Percentiles rank a stretch among this genome's conserved stretches.
phyloP scores from a whole-genome alignment of 768 basidiomycete genomes.

The Tricholoma furcatifolium region DNA sequence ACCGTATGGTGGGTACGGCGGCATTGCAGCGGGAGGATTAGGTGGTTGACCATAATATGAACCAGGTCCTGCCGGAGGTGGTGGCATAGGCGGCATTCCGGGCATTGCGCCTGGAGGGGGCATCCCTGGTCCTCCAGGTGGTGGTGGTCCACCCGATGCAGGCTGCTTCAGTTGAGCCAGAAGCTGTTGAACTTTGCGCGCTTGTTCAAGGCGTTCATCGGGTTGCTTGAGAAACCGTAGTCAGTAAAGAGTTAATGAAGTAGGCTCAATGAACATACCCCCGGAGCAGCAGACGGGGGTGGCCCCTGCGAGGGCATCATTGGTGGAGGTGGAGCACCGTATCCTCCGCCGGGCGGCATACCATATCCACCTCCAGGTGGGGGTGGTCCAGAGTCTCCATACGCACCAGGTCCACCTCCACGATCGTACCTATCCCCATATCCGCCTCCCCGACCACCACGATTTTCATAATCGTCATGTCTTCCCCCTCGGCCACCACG shows the following conservation, averaged over 20 bases:
- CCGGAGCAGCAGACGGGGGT: conserved; percentile 21
- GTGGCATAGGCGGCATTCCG: conserved; percentile 35
- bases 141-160: conserved; percentile 34
- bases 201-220: conserved; percentile 87
- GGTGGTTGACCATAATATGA: conserved; percentile 47
- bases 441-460: conserved; percentile 35
- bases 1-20: conserved; percentile 34
- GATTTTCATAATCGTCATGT: conserved; percentile 39
- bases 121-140: conserved; percentile 24
- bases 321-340: conserved; percentile 16
- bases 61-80: conserved; percentile 24
- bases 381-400: conserved; percentile 24
- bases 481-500: conserved; percentile 37
- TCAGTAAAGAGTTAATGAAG: neutral
- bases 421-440: conserved; percentile 45
- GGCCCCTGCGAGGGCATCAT: conserved; percentile 14
- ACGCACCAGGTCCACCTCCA: conserved; percentile 32
- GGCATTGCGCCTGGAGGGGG: conserved; percentile 26
- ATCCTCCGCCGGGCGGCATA: conserved; percentile 21
- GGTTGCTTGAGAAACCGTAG: conserved; percentile 33
- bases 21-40: conserved; percentile 27
- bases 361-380: conserved; percentile 28
- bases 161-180: conserved; percentile 81
- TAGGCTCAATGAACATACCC: conserved; percentile 2
- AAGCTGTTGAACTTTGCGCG: conserved; percentile 82